phyloP scores from a whole-genome alignment of 1,284 basidiomycete genomes.

The Amylostereum areolatum region DNA sequence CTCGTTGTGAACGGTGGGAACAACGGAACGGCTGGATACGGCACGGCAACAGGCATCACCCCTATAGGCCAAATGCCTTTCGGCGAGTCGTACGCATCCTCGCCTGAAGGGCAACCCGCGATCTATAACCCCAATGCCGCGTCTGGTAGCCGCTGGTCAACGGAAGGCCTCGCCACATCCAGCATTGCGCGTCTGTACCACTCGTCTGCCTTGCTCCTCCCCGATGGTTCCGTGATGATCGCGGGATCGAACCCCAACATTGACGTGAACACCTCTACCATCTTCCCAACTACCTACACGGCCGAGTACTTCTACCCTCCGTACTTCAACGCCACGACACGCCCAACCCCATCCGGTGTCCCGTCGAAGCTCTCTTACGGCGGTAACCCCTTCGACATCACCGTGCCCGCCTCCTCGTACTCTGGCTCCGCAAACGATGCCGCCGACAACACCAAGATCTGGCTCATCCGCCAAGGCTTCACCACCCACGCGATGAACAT shows the following conservation, averaged over 20 bases:
- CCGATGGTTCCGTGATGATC: constrained; percentile 81
- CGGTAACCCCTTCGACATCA: constrained; percentile 71
- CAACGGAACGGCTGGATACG: constrained; percentile 73
- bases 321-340: constrained; percentile 70
- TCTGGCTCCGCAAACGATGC: constrained; percentile 60
- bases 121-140: constrained; percentile 71
- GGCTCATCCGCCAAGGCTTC: constrained; percentile 82
- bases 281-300: constrained; percentile 81
- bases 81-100: constrained; percentile 58
- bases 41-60: constrained; percentile 44
- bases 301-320: constrained; percentile 85
- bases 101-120: constrained; percentile 62
- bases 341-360: constrained; percentile 69
- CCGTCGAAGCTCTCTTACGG: constrained; percentile 79
- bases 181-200: constrained; percentile 79
- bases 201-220: constrained; percentile 80
- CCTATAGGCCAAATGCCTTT: constrained; percentile 47
- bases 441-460: constrained; percentile 72
- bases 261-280: constrained; percentile 64
- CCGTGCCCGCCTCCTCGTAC: constrained; percentile 54
- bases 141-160: constrained; percentile 67
- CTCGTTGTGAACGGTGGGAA: constrained; percentile 73
- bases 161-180: constrained; percentile 51
- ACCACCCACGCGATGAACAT: constrained; percentile 95
- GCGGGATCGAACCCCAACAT: constrained; percentile 92